phyloP scores from a whole-genome alignment of 2,329 filamentous ascomycete genomes.

The Monilinia fructicola region DNA sequence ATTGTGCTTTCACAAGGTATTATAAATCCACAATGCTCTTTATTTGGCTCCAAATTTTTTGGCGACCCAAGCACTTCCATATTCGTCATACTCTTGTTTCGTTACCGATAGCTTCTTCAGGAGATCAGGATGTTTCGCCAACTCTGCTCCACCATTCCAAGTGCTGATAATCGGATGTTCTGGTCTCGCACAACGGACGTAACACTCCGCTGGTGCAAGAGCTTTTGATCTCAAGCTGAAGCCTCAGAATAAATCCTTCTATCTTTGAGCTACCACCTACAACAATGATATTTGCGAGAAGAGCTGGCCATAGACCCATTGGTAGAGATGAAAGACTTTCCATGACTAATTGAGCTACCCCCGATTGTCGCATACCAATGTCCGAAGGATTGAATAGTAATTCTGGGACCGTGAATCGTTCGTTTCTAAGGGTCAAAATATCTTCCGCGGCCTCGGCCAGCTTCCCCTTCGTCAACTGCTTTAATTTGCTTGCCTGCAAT shows the following conservation, averaged over 20 bases:
- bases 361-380: conserved; percentile 79
- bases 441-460: conserved; percentile 65
- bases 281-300: conserved; percentile 83
- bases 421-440: conserved; percentile 82
- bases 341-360: conserved; percentile 78
- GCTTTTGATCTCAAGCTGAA: conserved; percentile 72
- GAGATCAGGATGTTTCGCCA: conserved; percentile 66
- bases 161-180: conserved; percentile 74
- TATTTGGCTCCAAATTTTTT: conserved; percentile 62
- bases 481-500: conserved; percentile 53
- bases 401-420: conserved; percentile 88
- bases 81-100: conserved; percentile 85
- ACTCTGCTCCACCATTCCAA: conserved; percentile 79
- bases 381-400: conserved; percentile 84
- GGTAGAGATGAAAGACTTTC: conserved; percentile 75
- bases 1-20: conserved; percentile 1
- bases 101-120: conserved; percentile 72
- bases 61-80: conserved; percentile 72
- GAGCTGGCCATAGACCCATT: conserved; percentile 76
- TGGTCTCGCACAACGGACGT: conserved; percentile 70
- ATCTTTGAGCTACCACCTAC: conserved; percentile 84
- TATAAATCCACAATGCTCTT: neutral
- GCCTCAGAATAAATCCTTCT: conserved; percentile 74
- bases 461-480: conserved; percentile 45
- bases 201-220: conserved; percentile 72